Base-by-base conservation (phyloP, 495 filamentous ascomycete species). In the Aspergillus panamensis region DNA sequence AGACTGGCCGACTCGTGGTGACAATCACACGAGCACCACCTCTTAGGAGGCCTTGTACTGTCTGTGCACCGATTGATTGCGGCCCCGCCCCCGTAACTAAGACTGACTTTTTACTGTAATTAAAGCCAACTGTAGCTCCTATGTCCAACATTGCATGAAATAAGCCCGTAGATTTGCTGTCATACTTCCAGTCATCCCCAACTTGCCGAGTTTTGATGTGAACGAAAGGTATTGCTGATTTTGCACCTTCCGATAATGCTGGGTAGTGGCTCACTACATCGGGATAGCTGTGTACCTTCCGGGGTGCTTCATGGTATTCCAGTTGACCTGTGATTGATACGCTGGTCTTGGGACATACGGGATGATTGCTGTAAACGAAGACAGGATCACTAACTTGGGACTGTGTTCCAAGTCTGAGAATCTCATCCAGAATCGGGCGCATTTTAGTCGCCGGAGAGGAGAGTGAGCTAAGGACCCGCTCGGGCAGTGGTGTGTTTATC, bases 61-160 rank as follows among this genome's bases (percentile, higher is more conserved):
- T 91, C 53, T 96, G 89, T n/a, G 94, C 94, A 64, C 91, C 94
- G 63, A 99, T 99, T 21, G 94, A 99, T 44, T 92, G 92, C 62
- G 92, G 93, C 70, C 94, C 94, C 48, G 94, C 95, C 72, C 94
- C 95, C 43, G 94, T 97, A 88, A 99, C 96, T 52, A 99, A 83
- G 21, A 88, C 94, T 66, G 96, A 88, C 82, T 96, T 97, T 68
- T 87, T 89, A 77, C 40, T 21, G 21, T 61, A 63, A 16, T 29
- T 66, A 16, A 61, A 40, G 1, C 64, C 64, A 14, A 30, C 44
- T 4, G 55, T 58, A n/a, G 33, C 44, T 12, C 60, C 64, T 1
- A 43, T 8, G 21, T 63, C 49, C 25, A 66, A 19, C 14, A 43
- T 59, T 8, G 30, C 31, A 42, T 61, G 55, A 8, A 59, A 59